These are phyloP conservation scores for Cadophora sp. DNA, from an alignment of 2,329 filamentous ascomycete genomes.

Conservation along the genomic window DNA sequence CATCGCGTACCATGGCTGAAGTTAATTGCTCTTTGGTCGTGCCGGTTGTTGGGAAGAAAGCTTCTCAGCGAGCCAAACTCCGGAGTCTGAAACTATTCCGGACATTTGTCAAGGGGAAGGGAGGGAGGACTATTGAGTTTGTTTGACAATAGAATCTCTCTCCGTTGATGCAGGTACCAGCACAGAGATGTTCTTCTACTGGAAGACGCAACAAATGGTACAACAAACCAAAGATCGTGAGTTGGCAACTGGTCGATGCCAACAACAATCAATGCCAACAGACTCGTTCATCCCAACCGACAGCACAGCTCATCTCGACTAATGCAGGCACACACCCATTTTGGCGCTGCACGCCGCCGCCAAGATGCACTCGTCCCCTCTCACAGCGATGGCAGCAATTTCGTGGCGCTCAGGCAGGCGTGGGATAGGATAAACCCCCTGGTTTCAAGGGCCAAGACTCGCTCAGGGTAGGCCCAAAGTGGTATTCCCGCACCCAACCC, in stretches of 20 bases:
- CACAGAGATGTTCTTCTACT: not conserved
- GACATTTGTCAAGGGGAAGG: not conserved
- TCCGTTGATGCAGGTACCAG: not conserved
- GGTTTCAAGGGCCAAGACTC: not conserved
- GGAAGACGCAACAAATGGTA: too few species aligned
- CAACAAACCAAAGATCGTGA: constrained; percentile 1
- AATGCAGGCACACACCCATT: constrained; percentile 9
- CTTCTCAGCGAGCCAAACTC: not conserved
- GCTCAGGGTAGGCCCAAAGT: not conserved
- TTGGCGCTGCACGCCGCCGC: not conserved
- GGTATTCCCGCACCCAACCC: not conserved
- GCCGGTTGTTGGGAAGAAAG: too few species aligned
- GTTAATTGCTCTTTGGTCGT: not conserved
- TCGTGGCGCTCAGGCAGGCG: constrained; percentile 8
- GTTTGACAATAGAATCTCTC: not conserved
- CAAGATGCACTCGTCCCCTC: not conserved
- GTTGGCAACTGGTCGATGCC: too few species aligned
- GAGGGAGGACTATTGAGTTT: not conserved
- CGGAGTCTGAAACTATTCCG: not conserved
- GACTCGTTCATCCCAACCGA: not conserved
- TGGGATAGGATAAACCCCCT: not conserved
- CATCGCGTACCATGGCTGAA: not conserved
- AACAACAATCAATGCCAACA: not conserved
- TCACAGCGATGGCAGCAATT: constrained; percentile 2
- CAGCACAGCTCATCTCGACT: not conserved